Conservation (phyloP, 306 rosid genomes). For the Chamaecrista fasciculata region DNA sequence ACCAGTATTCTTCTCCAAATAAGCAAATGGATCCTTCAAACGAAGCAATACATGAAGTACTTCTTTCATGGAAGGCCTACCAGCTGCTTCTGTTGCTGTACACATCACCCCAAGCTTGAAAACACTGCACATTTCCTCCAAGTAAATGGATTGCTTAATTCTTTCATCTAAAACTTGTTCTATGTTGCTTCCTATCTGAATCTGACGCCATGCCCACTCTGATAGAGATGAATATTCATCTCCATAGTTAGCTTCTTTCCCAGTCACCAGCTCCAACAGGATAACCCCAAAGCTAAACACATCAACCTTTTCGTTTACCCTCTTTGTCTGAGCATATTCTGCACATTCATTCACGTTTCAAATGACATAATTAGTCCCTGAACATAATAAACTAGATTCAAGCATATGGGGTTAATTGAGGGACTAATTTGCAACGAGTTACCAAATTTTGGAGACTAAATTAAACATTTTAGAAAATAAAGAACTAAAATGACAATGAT, state of each 20-base stretch:
- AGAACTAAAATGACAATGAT: too few species aligned
- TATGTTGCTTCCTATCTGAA: slow-evolving; percentile 27
- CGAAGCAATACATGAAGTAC: slow-evolving; percentile 48
- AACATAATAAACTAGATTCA: too few species aligned
- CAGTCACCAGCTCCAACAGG: slow-evolving; percentile 53
- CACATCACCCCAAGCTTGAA: slow-evolving; percentile 50
- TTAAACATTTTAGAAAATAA: too few species aligned
- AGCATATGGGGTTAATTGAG: too few species aligned
- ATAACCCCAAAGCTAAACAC: slow-evolving; percentile 61
- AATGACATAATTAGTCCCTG: background rate
- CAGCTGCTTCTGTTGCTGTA: slow-evolving; percentile 30
- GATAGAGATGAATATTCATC: slow-evolving; percentile 49
- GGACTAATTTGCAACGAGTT: too few species aligned
- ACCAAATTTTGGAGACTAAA: too few species aligned
- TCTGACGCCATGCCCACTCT: slow-evolving; percentile 48
- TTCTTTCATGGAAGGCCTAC: slow-evolving; percentile 55
- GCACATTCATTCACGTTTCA: slow-evolving; percentile 6
- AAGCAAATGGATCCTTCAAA: slow-evolving; percentile 3
- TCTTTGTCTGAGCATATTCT: slow-evolving; percentile 50
- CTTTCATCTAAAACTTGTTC: slow-evolving; percentile 45
- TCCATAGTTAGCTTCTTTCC: slow-evolving; percentile 48
- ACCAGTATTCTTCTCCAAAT: slow-evolving; percentile 24
- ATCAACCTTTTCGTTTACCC: slow-evolving; percentile 59
- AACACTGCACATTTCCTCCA: slow-evolving; percentile 45
- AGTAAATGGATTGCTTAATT: slow-evolving; percentile 34